These are phyloP conservation scores for Geotrichum candidum DNA, from an alignment of 1,139 yeast species.

Conservation along the genomic window DNA sequence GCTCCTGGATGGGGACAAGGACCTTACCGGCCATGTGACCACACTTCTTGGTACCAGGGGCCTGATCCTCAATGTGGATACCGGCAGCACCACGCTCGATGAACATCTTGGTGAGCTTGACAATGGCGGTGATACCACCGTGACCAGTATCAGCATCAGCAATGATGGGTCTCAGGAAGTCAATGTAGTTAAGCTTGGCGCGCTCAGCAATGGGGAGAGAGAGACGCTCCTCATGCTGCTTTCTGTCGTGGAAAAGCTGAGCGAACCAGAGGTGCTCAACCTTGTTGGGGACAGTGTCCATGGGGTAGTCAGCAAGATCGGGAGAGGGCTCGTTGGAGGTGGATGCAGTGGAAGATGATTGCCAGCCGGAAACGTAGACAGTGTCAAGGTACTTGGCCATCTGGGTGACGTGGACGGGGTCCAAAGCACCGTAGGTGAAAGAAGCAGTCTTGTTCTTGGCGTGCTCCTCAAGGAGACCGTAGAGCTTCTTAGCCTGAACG, in stretches of 20 bases:
- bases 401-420: constrained; percentile 92
- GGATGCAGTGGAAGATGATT: constrained; percentile 95
- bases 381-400: constrained; percentile 94
- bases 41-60: constrained; percentile 97
- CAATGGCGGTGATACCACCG: constrained; percentile 95
- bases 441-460: constrained; percentile 69
- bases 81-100: constrained; percentile 99
- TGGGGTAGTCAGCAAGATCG: constrained; percentile 96
- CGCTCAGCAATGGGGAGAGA: constrained; percentile 55
- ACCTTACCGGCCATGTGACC: constrained; percentile 99
- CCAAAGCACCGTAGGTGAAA: constrained; percentile 92
- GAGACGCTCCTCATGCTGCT: constrained; percentile 84
- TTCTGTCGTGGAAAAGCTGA: constrained; percentile 94
- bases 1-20: constrained; percentile 95
- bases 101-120: constrained; percentile 91
- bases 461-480: constrained; percentile 61
- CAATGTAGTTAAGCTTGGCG: constrained; percentile 53
- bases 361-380: constrained; percentile 96
- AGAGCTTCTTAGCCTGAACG: constrained; percentile 77
- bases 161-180: constrained; percentile 87
- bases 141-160: constrained; percentile 99
- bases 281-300: constrained; percentile 98
- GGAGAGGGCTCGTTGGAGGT: constrained; percentile 97
- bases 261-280: constrained; percentile 97
- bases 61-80: constrained; percentile 97